These are phyloP conservation scores for Aspergillaceae sp. DNA, from an alignment of 2,329 filamentous ascomycete species.

Conservation along the genomic window DNA sequence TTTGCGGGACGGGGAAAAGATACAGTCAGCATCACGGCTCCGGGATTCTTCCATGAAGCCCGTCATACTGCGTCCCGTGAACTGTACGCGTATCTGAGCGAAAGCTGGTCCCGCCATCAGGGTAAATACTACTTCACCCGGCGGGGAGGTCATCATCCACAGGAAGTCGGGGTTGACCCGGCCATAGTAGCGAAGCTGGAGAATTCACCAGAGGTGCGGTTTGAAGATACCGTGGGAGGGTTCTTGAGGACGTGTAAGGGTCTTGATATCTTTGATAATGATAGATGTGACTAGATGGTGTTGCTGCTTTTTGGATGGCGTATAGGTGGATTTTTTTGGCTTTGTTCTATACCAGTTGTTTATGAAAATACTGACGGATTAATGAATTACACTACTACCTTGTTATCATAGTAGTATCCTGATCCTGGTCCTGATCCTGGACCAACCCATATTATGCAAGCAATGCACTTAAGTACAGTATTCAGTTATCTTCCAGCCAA, in stretches of 20 bases:
- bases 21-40: not conserved
- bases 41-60: slow-evolving; percentile 15
- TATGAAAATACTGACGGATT: too few species aligned
- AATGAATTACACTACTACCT: too few species aligned
- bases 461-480: not conserved
- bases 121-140: slow-evolving; percentile 40
- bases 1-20: not conserved
- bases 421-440: too few species aligned
- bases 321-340: not conserved
- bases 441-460: too few species aligned
- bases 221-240: slow-evolving; percentile 13
- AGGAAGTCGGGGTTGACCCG: slow-evolving; percentile 36
- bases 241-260: slow-evolving; percentile 7
- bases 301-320: not conserved
- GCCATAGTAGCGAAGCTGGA: slow-evolving; percentile 13
- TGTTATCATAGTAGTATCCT: too few species aligned
- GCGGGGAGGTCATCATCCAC: slow-evolving; percentile 35
- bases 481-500: too few species aligned
- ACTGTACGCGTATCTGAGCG: slow-evolving; percentile 35
- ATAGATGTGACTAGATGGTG: not conserved
- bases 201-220: slow-evolving; percentile 10
- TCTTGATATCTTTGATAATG: slow-evolving; percentile 8
- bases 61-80: slow-evolving; percentile 32
- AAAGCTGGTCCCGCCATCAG: slow-evolving; percentile 40
- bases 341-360: not conserved